A percentile compares a stretch with the other conserved stretches of the same genome.
These are phyloP conservation scores for Cercis canadensis DNA, from an alignment of 306 rosid genomes.

Conservation along the genomic window DNA sequence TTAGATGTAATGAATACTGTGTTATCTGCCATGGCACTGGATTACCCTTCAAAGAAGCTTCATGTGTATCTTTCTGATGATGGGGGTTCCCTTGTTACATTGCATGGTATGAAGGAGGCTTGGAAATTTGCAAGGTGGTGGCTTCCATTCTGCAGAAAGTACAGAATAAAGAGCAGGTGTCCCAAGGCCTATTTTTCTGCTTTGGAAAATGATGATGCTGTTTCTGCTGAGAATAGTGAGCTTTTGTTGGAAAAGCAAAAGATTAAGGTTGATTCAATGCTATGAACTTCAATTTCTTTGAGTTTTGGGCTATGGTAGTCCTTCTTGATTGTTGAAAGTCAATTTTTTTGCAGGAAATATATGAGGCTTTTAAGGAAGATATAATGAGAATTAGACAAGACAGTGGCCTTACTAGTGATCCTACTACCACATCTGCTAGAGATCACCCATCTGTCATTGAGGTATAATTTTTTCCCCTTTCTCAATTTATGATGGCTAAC, in stretches of 20 bases:
- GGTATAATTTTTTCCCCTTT: slow-evolving; percentile 48
- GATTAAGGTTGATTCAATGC: slow-evolving; percentile 41
- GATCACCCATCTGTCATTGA: slow-evolving; percentile 57
- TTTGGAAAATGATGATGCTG: slow-evolving; percentile 31
- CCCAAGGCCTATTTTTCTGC: slow-evolving; percentile 69
- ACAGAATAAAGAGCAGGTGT: slow-evolving; percentile 48
- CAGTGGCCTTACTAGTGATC: slow-evolving; percentile 19
- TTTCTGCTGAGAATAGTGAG: slow-evolving; percentile 32
- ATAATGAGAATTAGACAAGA: slow-evolving; percentile 36
- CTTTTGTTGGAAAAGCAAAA: slow-evolving; percentile 42
- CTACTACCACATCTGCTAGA: slow-evolving; percentile 13
- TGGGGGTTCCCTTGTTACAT: slow-evolving; percentile 60
- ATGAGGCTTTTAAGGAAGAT: slow-evolving; percentile 46
- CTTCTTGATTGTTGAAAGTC: slow-evolving; percentile 7
- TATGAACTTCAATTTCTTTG: not conserved
- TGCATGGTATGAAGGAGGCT: slow-evolving; percentile 55
- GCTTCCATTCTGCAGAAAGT: slow-evolving; percentile 69
- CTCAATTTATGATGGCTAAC: too few species aligned
- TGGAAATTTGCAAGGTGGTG: slow-evolving; percentile 63
- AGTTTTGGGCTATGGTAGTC: not conserved
- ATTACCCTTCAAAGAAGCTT: slow-evolving; percentile 72
- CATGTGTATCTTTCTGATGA: slow-evolving; percentile 78
- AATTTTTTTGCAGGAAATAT: slow-evolving; percentile 52
- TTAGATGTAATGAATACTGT: slow-evolving; percentile 75
- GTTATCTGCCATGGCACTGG: slow-evolving; percentile 75